Base-by-base conservation (phyloP, 1,284 basidiomycete species). In the Ganoderma sinense region DNA sequence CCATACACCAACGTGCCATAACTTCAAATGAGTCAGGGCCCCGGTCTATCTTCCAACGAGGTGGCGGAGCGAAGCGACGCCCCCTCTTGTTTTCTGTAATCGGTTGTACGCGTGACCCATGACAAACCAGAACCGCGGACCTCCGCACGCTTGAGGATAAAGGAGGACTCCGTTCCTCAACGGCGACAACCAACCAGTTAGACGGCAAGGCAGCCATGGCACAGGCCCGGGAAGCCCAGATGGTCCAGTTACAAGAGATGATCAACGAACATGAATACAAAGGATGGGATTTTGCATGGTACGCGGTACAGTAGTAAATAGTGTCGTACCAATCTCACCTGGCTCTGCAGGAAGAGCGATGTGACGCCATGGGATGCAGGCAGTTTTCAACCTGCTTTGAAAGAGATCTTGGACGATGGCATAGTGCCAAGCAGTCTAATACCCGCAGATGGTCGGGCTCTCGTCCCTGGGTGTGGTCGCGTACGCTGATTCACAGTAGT, bases 391-490 rank as follows among this genome's bases (percentile, higher is more conserved):
- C 87, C 87, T 18, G 82, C 90, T 0, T 80, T 94, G 55, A 78
- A 80, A 23, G 84, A 88, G 39, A 77, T 91, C 1, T 75, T 93
- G n/a, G 78, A 85, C 61, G 85, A 85, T 0, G 80, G 79, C 36
- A 36, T 36, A 36, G 7, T 36, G 14, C 80, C 81, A 31, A 70
- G 36, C 36, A 10, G 36, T 36, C 3, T 36, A 36, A 10, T 92
- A 55, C 88, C 91, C 0, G 84, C 71, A 33, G 74, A 71, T 6
- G 92, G 92, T 0, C 79, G 82, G 41, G 91, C 89, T 2, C 81
- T 94, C 1, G 86, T 94, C 8, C 92, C 92, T 0, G 93, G 93
- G 2, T 94, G 92, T 76, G 93, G 92, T 56, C 83, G 82, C 64
- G 92, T 93, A 76, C 70, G 87, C 36, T 77, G 29, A 55, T 2